Base-by-base conservation (phyloP, 805 yeast species). In the Barnettozyma wickerhamii region DNA sequence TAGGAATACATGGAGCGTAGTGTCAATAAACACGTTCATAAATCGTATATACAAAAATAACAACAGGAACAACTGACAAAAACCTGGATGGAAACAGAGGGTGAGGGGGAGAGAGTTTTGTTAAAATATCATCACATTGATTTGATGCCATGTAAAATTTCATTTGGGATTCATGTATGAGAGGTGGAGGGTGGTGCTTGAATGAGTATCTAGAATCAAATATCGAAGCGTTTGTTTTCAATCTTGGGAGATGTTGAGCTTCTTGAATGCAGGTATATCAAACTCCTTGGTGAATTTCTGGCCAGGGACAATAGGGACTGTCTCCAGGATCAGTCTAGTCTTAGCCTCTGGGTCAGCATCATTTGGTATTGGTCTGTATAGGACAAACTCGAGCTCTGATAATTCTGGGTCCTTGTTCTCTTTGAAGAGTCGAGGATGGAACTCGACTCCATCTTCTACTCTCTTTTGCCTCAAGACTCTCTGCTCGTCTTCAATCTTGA, bases 301-400 rank as follows among this genome's bases (percentile, higher is more conserved):
- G 14, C 95, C 95, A 1, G 95, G 95, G 33, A 88, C 63, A 32
- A 90, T 75, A 3, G 96, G 96, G 17, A 81, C 86, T 35, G 82
- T 65, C 39, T 76, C 77, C 41, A 81, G 68, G 21, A 89, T 70
- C 38, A 76, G 71, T 41, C 72, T 66, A 38, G 71, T 71, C 56
- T 83, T 74, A 24, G 66, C 66, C 35, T 75, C 75, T n/a, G 78
- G 68, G 38, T 68, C 64, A n/a, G 69, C 64, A 23, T 66, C 64
- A n/a, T 60, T 60, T 30, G 78, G 71, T 49, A 84, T 78, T 41
- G 77, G 69, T 62, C 79, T 84, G 61, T 81, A 83, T 30, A 87
- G 67, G 27, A 76, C 60, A 56, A 66, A 88, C 59, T 86, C 90
- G 44, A 88, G 62, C 71, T 52, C 58, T n/a, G 53, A 50, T 37